These are phyloP conservation scores for Oryza punctata DNA, from an alignment of 176 grass and related monocot species.

Conservation along the genomic window DNA sequence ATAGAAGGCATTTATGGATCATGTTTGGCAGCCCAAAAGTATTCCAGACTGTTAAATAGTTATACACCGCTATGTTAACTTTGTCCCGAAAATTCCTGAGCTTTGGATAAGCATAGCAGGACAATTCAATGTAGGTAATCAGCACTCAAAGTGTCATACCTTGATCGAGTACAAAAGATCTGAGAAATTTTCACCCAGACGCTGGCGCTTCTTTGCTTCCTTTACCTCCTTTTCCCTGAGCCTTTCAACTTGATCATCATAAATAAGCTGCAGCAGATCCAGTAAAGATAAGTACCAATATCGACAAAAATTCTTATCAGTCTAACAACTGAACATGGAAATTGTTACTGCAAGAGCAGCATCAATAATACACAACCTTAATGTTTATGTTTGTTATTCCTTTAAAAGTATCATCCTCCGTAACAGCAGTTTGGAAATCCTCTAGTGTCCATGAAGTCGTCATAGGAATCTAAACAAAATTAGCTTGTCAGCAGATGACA, in stretches of 20 bases:
- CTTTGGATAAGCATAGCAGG: conserved; percentile 1
- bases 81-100: not conserved
- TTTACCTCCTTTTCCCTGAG: conserved; percentile 88
- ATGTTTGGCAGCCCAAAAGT: not conserved
- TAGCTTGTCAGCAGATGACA: conserved; percentile 15
- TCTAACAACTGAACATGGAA: not conserved
- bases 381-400: conserved; percentile 80
- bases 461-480: conserved; percentile 71
- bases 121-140: conserved; percentile 21
- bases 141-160: conserved; percentile 38
- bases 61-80: not conserved
- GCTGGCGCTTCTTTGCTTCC: conserved; percentile 83
- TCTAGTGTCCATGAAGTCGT: conserved; percentile 65
- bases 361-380: conserved; percentile 50
- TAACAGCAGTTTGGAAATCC: conserved; percentile 69
- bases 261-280: conserved; percentile 75
- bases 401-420: conserved; percentile 57
- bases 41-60: not conserved
- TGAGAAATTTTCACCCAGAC: conserved; percentile 88
- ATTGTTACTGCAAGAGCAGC: conserved; percentile 10
- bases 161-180: conserved; percentile 92
- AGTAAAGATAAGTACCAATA: conserved; percentile 29
- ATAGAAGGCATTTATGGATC: not conserved
- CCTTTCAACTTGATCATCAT: conserved; percentile 89
- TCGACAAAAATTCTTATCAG: not conserved